Conservation (phyloP, 129 eudicot genomes). For the Helichrysum umbraculigerum region DNA sequence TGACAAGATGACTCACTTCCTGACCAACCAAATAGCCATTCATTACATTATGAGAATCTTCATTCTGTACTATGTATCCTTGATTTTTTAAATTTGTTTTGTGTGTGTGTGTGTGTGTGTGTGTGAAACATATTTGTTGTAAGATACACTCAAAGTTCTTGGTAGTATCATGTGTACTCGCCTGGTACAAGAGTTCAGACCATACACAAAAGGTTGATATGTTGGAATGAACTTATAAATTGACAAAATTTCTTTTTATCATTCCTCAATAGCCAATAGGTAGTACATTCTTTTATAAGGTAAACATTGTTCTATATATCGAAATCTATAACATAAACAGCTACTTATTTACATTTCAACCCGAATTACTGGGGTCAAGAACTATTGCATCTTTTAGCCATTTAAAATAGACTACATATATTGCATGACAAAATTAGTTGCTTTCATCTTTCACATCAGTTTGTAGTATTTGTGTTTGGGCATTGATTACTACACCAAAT, state of each 20-base stretch:
- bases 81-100: too few relatives aligned
- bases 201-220: too few relatives aligned
- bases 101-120: too few relatives aligned
- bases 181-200: not conserved
- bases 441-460: not conserved
- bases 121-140: not conserved
- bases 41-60: not conserved
- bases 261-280: not conserved
- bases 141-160: not conserved
- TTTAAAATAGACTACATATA: too few relatives aligned
- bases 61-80: not conserved
- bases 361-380: not conserved
- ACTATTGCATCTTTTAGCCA: not conserved
- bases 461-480: not conserved
- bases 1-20: not conserved
- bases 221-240: not conserved
- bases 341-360: too few relatives aligned
- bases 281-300: too few relatives aligned
- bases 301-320: too few relatives aligned
- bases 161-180: not conserved
- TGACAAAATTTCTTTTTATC: not conserved
- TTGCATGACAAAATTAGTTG: not conserved
- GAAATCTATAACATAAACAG: too few relatives aligned
- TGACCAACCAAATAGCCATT: constrained; percentile 1
- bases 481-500: not conserved